Base-by-base conservation (phyloP, 768 basidiomycete species). In the Phallus indusiatus region DNA sequence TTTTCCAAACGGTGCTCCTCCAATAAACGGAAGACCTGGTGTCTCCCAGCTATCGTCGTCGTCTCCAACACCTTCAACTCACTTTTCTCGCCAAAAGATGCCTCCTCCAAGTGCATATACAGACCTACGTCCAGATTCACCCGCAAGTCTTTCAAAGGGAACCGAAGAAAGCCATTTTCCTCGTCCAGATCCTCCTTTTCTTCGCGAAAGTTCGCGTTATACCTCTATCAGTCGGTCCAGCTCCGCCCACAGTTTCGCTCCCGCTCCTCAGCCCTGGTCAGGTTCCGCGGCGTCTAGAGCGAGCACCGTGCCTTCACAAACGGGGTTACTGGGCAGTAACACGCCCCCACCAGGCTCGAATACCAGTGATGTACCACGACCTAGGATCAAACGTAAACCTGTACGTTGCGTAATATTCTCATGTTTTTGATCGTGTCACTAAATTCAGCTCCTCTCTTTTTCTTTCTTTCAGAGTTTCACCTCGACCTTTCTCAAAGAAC, bases 21-120 rank as follows among this genome's bases (percentile, higher is more conserved):
- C 52, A 60, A 67, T 9, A 54, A 67, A 49, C 12, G n/a, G 14
- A 72, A 72, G 16, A 65, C 64, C 55, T 55, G 59, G 35, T 69
- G 67, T 10, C 72, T 70, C 59, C 70, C 74, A 0, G 71, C 72
- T 42, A 66, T 62, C 42, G 69, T 69, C 24, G 20, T 59, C 1
- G 60, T 12, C 42, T 42, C 70, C n/a, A 20, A 21, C 67, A 0
- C 61, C 67, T 9, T 18, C 28, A 28, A 28, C 28, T 28, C 28
- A 28, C 67, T 1, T 60, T 65, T 16, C 49, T 65, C 57, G n/a
- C 33, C 55, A 64, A 65, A 33, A 69, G 52, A 60, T 61, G 61
- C 14, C 62, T 46, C 54, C 69, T 67, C 4, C 65, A 64, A 22
- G 21, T 51, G 50, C 50, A 34, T 51, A 51, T 34, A 51, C 18